Conservation (phyloP, 345 rosid species). For the Clausena lansium region DNA sequence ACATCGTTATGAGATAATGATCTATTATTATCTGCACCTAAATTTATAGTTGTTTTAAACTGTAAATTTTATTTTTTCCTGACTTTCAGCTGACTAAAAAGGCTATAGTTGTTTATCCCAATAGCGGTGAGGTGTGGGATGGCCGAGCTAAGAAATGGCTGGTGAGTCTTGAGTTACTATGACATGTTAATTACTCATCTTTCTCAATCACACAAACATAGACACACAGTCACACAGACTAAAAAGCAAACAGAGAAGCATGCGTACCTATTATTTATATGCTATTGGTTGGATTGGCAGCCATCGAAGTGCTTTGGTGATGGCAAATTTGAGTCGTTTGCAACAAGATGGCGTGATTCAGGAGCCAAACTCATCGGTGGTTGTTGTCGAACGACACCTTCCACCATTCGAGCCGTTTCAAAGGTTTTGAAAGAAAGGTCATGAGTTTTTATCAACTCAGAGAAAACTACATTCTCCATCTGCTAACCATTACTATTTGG, state of each 20-base stretch:
- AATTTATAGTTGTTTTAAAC: not conserved
- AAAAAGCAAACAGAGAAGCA: not conserved
- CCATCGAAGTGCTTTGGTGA: slow-evolving; percentile 80
- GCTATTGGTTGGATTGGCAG: slow-evolving; percentile 32
- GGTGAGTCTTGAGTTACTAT: slow-evolving; percentile 42
- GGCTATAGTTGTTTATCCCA: slow-evolving; percentile 76
- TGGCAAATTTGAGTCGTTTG: slow-evolving; percentile 54
- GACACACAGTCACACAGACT: not conserved
- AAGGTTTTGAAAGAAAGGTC: slow-evolving; percentile 45
- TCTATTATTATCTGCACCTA: not conserved
- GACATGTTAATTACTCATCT: not conserved
- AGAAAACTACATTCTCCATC: not conserved
- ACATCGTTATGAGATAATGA: not conserved
- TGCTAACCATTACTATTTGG: not conserved
- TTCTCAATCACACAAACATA: not conserved
- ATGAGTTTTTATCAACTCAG: not conserved
- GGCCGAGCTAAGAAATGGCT: slow-evolving; percentile 85
- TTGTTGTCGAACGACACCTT: slow-evolving; percentile 81
- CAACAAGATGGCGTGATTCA: slow-evolving; percentile 65
- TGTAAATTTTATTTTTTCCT: not conserved
- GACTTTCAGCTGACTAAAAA: slow-evolving; percentile 60
- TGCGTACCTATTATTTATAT: not conserved
- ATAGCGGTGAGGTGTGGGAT: slow-evolving; percentile 93
- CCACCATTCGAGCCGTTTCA: slow-evolving; percentile 63
- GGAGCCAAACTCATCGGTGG: slow-evolving; percentile 93